Percentiles rank a stretch among this genome's conserved stretches.
These are phyloP conservation scores for Pycnococcus provasolii DNA, from an alignment of 139 green algal genomes.

Conservation along the genomic window DNA sequence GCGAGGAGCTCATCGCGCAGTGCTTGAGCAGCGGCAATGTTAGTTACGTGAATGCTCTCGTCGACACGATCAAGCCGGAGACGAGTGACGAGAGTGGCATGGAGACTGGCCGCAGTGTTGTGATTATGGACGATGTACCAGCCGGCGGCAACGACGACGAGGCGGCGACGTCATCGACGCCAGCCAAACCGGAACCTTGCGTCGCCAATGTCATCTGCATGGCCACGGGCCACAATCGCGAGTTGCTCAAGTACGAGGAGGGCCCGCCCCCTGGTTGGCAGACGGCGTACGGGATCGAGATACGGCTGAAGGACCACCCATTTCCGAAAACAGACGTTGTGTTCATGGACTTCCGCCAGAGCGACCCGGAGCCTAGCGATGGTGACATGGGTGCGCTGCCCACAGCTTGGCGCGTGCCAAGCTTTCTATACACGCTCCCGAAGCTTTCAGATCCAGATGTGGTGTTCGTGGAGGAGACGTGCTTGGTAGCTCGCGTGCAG, in stretches of 20 bases:
- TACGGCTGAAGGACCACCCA: slow-evolving; percentile 7
- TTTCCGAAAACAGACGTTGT: slow-evolving; percentile 44
- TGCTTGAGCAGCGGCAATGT: slow-evolving; percentile 10
- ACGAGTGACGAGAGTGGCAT: no score
- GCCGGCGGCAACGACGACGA: no score
- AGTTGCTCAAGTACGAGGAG: slow-evolving; percentile 20
- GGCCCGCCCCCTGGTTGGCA: slow-evolving; percentile 13
- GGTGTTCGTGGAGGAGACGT: slow-evolving; percentile 37
- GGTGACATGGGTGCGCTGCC: background rate
- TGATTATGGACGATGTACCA: no score
- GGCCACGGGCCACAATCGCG: slow-evolving; percentile 18
- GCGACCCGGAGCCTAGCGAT: slow-evolving; percentile 5
- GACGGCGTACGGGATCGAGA: slow-evolving; percentile 24
- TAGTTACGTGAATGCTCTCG: slow-evolving; percentile 6
- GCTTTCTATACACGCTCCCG: slow-evolving; percentile 14
- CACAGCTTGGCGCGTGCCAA: slow-evolving; percentile 24
- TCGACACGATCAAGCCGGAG: slow-evolving; percentile 2
- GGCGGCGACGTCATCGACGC: no score
- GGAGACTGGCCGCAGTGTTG: no score
- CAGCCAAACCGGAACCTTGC: no score
- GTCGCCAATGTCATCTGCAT: slow-evolving; percentile 5
- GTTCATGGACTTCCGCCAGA: slow-evolving; percentile 75
- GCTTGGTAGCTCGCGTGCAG: slow-evolving; percentile 29
- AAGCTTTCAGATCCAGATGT: slow-evolving; percentile 8
- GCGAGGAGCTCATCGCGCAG: slow-evolving; percentile 35